Base-by-base conservation (phyloP, 768 basidiomycete genomes). In the Hemileccinum rubropunctum region DNA sequence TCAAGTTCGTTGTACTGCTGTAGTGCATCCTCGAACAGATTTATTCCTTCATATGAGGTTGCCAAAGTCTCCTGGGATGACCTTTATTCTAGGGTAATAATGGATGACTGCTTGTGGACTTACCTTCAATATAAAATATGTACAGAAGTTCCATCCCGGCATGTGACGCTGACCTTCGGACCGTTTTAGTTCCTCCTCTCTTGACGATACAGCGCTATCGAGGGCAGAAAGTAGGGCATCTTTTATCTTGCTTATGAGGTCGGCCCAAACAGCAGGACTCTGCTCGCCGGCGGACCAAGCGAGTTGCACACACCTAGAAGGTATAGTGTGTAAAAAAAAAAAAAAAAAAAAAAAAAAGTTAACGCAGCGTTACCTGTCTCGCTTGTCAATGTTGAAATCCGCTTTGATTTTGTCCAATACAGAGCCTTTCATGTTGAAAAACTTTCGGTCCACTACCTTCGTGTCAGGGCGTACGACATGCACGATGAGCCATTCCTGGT, bases 71-170 rank as follows among this genome's bases (percentile, higher is more conserved):
- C 97, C 95, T 98, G 60, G 43, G 40, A 49, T 34, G 5, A 56
- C 45, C 30, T 33, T 58, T 49, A 18, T 42, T 41, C 34, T 36
- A 23, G 21, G 12, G 36, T n/a, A 2, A 21, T 44, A 32, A 27
- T 26, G 2, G 18, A 39, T 36, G 26, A 27, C 23, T 45, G 38
- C 34, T 48, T 46, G 46, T 51, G 44, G n/a, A 45, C 75, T 49
- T 47, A 92, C 95, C 83, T 98, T 99, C 33, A 95, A 75, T 44
- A 94, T 83, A 69, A 98, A 98, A 73, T 95, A 98, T 0, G 89
- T 94, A 66, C 94, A 95, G 64, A 97, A 99, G 63, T 97, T 97
- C 97, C 97, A 99, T 9, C 97, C 95, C 1, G 93, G 92, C 82
- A 94, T 89, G 59, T 87, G 80, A 48, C 91, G 79, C 67, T 98